Evolutionary conservation across 371 early-diverging fungal genomes (phyloP).

Genomic region (Haplosporangium sp.): DNA sequence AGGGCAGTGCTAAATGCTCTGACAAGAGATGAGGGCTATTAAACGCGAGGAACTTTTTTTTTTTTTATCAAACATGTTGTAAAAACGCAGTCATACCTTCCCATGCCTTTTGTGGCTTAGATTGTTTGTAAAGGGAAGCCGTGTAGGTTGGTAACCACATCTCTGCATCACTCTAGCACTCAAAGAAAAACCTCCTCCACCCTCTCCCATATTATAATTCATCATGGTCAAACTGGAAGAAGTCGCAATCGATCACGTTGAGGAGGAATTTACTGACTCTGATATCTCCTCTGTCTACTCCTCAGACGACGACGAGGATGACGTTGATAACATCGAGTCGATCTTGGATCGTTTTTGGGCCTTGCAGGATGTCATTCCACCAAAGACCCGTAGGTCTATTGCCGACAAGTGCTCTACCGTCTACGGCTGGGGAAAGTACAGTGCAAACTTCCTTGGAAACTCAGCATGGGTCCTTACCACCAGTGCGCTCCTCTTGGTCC

Average conservation of each 20-base stretch:
- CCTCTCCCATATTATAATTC: constrained; percentile 9
- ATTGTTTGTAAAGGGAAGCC: background rate
- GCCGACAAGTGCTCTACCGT: constrained; percentile 64
- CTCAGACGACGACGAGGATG: constrained; percentile 50
- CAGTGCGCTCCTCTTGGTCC: constrained; percentile 77
- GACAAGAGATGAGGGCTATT: background rate
- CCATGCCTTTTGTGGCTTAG: background rate
- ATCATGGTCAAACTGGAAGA: constrained; percentile 55
- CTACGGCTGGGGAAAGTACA: constrained; percentile 67
- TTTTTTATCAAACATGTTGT: background rate
- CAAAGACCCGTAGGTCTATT: constrained; percentile 72
- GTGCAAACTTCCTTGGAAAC: constrained; percentile 75
- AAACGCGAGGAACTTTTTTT: background rate
- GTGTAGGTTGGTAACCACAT: background rate
- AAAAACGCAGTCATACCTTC: background rate
- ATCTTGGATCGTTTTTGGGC: constrained; percentile 77
- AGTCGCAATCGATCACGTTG: constrained; percentile 49
- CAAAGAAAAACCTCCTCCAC: too few relatives aligned
- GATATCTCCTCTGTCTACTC: constrained; percentile 53
- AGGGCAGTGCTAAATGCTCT: background rate
- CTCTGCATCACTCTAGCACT: background rate
- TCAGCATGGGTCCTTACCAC: constrained; percentile 87
- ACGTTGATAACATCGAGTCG: constrained; percentile 57
- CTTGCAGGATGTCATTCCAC: constrained; percentile 81
- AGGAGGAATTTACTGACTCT: constrained; percentile 47